These are phyloP conservation scores for Macrophomina tecta DNA, from an alignment of 2,329 filamentous ascomycete species.

Conservation along the genomic window DNA sequence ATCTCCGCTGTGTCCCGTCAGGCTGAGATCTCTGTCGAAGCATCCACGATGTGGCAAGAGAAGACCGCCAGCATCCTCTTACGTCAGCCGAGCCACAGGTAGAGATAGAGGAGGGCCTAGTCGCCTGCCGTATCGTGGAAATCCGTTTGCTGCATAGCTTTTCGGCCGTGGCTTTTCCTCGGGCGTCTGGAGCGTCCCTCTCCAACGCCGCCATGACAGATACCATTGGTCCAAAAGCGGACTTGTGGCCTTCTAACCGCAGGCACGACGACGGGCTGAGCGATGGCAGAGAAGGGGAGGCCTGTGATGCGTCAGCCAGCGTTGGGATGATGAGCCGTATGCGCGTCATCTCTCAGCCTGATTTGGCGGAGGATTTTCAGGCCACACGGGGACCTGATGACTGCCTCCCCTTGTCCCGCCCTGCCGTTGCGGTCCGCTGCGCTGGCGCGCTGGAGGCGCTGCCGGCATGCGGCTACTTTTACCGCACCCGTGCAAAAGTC, in stretches of 20 bases:
- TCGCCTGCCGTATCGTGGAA: too few relatives aligned
- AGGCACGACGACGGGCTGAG: too few relatives aligned
- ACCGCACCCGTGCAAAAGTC: too few relatives aligned
- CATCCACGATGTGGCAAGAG: neutral
- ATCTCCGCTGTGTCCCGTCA: neutral
- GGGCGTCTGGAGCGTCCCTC: neutral
- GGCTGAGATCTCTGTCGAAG: slow-evolving; percentile 4
- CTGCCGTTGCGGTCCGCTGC: slow-evolving; percentile 5
- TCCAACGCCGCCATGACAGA: neutral
- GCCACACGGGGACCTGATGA: neutral
- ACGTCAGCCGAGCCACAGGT: slow-evolving; percentile 1
- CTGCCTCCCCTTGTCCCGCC: neutral
- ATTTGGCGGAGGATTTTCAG: neutral
- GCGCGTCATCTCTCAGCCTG: neutral
- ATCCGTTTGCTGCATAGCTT: too few relatives aligned
- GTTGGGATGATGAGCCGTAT: neutral
- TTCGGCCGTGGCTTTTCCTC: neutral
- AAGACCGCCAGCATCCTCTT: neutral
- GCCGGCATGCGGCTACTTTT: slow-evolving; percentile 2
- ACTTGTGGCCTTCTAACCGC: neutral
- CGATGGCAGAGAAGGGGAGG: too few relatives aligned
- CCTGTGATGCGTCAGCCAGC: too few relatives aligned
- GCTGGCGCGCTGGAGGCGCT: neutral
- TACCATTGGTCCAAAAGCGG: neutral
- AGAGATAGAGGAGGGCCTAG: too few relatives aligned